These are phyloP conservation scores for Pichia manshurica DNA, from an alignment of 805 yeast genomes.

Conservation along the genomic window DNA sequence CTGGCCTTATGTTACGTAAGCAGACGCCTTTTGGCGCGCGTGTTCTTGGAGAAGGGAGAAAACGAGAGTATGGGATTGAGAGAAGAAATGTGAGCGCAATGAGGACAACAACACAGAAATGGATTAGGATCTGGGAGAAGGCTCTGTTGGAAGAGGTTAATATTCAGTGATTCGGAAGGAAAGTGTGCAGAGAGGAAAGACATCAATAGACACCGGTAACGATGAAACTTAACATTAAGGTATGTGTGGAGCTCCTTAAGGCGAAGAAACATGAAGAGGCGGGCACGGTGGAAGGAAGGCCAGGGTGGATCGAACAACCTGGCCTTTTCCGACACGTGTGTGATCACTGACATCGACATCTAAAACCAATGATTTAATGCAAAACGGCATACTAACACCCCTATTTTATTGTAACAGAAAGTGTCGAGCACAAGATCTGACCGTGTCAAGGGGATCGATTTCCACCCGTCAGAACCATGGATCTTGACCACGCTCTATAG, in stretches of 20 bases:
- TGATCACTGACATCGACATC: no score
- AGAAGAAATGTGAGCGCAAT: background rate
- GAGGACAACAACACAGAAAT: constrained; percentile 1
- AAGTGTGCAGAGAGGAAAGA: background rate
- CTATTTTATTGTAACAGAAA: constrained; percentile 42
- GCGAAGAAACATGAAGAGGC: no score
- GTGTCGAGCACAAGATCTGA: constrained; percentile 88
- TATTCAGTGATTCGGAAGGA: background rate
- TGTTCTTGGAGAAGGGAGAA: no score
- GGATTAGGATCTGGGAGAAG: background rate
- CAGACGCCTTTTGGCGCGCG: no score
- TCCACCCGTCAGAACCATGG: constrained; percentile 99
- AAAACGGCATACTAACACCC: no score
- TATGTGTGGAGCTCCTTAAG: constrained; percentile 19
- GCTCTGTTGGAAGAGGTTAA: constrained; percentile 2
- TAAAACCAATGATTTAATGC: no score
- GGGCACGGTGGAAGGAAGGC: no score
- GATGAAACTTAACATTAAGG: constrained; percentile 49
- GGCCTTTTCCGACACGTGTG: no score
- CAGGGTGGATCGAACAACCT: no score
- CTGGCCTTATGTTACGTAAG: no score
- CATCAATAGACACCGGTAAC: constrained; percentile 1
- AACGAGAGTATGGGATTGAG: background rate
- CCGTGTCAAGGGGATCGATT: constrained; percentile 95
- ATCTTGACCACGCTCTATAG: constrained; percentile 83